Base-by-base conservation (phyloP, 768 basidiomycete species). In the Rossbeevera mucosa region DNA sequence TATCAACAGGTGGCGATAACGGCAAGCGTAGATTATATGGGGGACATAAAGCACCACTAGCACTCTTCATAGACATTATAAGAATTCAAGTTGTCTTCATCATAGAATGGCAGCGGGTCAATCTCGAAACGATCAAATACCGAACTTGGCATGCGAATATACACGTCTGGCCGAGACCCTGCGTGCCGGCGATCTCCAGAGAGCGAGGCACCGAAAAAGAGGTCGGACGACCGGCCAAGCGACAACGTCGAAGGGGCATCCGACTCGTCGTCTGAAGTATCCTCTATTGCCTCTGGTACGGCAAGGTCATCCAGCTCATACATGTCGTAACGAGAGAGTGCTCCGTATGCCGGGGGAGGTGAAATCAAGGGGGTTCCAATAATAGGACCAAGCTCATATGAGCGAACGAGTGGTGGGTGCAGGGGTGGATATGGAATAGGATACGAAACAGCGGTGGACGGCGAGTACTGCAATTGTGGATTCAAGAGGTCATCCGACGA, bases 201-300 rank as follows among this genome's bases (percentile, higher is more conserved):
- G 48, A 80, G 74, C 18, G 81, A 72, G 28, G 77, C 69, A 50
- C 77, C 76, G 48, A 80, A 72, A 49, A 75, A 74, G 54, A 82
- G 67, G 44, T 81, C 79, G 16, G 81, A 78, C 38, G 86, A 86
- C 57, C 76, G 75, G 59, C 77, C 75, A 44, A 80, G 59, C 38
- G 80, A 83, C 44, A 84, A 86, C 7, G 86, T 83, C 9, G 79
- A 77, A 9, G 76, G 79, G 5, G 79, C 72, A 60, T 91, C 88
- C 14, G 88, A 88, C 74, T 90, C 89, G 72, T 91, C 88, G 71
- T 91, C 89, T 42, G 88, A 91, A 31, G 78, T 80, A 69, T 91
- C 88, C 67, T 90, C 88, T 76, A 90, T 86, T 38, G 86, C 82
- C 63, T 90, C 88, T 41, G 86, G 88, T 40, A 89, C 80, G 25